A percentile compares a stretch with the other conserved stretches of the same genome.
Evolutionary conservation across 2,329 filamentous ascomycete genomes (phyloP).

Genomic region (Lecanicillium sp.): DNA sequence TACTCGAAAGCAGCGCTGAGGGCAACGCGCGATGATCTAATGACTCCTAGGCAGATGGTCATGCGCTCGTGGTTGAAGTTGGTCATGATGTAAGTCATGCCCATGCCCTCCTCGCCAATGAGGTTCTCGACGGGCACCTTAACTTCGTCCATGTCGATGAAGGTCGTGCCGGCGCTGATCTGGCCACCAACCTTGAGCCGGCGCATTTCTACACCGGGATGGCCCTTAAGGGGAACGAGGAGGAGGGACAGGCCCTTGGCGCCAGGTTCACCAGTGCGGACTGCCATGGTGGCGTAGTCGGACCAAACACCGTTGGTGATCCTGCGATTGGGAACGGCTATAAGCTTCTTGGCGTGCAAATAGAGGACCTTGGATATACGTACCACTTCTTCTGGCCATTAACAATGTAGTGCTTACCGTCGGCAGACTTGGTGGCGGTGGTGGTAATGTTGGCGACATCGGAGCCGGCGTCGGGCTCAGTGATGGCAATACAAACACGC

Average conservation of each 20-base stretch:
- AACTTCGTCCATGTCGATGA: constrained; percentile 48
- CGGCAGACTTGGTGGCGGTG: constrained; percentile 53
- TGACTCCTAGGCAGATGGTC: constrained; percentile 14
- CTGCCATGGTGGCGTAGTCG: constrained; percentile 57
- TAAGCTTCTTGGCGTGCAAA: too few relatives aligned
- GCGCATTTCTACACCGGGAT: constrained; percentile 19
- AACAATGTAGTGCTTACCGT: constrained; percentile 63
- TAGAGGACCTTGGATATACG: neutral
- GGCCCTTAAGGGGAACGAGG: constrained; percentile 40
- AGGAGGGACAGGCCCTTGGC: constrained; percentile 48
- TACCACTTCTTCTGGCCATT: constrained; percentile 74
- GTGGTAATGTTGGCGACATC: constrained; percentile 70
- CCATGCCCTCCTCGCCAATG: constrained; percentile 45
- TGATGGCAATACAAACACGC: constrained; percentile 70
- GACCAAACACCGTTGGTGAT: constrained; percentile 58
- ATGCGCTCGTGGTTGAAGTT: constrained; percentile 50
- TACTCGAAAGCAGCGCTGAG: constrained; percentile 30
- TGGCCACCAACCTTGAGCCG: constrained; percentile 59
- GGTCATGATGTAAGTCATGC: constrained; percentile 36
- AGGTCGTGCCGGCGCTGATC: constrained; percentile 56
- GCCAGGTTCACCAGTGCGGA: constrained; percentile 50
- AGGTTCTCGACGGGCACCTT: constrained; percentile 46
- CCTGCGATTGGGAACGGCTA: constrained; percentile 2
- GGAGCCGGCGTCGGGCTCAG: constrained; percentile 65
- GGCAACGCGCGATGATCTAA: constrained; percentile 22